Conservation (phyloP, 495 filamentous ascomycete genomes). For the Aspergillus steynii region DNA sequence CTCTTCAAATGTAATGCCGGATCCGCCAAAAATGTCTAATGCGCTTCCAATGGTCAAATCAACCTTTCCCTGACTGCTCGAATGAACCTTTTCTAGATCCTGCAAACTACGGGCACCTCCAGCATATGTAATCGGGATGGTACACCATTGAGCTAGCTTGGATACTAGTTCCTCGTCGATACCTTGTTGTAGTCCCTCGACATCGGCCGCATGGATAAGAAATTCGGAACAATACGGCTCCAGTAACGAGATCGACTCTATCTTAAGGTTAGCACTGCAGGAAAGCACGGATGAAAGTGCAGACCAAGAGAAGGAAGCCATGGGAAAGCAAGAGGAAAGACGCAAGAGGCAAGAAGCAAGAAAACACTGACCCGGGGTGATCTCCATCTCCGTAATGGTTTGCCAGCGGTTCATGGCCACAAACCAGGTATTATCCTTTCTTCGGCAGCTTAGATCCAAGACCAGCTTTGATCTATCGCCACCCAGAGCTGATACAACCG, state of each 20-base stretch:
- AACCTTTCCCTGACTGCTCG: conserved; percentile 73
- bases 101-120: conserved; percentile 80
- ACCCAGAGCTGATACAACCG: conserved; percentile 67
- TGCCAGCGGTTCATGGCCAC: conserved; percentile 99
- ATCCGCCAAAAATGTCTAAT: conserved; percentile 91
- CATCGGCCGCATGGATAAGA: conserved; percentile 97
- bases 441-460: conserved; percentile 88
- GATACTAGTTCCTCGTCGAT: conserved; percentile 84
- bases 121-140: conserved; percentile 91
- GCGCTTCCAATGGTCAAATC: conserved; percentile 97
- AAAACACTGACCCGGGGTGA: conserved; percentile 66
- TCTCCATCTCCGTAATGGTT: conserved; percentile 92
- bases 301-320: not conserved
- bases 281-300: not conserved
- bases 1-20: conserved; percentile 78
- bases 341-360: not conserved
- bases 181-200: conserved; percentile 87
- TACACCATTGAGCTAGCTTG: conserved; percentile 78
- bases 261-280: conserved; percentile 11
- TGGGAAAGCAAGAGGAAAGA: not conserved
- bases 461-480: conserved; percentile 81
- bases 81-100: conserved; percentile 78
- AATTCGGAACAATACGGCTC: conserved; percentile 95
- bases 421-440: conserved; percentile 74
- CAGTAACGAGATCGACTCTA: conserved; percentile 75